A percentile compares a stretch with the other conserved stretches of the same genome.
Evolutionary conservation across 2,329 filamentous ascomycete genomes (phyloP).

Genomic region (Diaporthe citrichinensis): DNA sequence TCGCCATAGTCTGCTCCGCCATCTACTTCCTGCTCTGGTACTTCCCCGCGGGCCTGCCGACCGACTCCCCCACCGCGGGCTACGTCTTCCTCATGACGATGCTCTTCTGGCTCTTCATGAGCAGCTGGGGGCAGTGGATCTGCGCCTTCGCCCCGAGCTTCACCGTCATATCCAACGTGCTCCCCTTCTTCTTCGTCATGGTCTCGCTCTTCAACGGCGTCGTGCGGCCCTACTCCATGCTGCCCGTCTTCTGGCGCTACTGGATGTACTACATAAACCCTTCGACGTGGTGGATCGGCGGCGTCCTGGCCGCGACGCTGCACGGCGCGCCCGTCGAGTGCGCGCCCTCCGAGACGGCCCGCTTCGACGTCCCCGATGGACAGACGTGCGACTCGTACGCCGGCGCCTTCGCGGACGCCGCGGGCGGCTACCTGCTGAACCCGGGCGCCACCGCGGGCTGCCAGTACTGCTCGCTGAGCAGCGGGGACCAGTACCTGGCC

Average conservation of each 20-base stretch:
- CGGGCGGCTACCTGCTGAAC: constrained; percentile 74
- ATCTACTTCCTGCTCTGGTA: constrained; percentile 80
- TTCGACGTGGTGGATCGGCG: constrained; percentile 79
- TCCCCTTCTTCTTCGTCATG: constrained; percentile 85
- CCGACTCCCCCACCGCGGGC: constrained; percentile 54
- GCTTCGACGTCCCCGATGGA: constrained; percentile 70
- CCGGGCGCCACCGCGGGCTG: constrained; percentile 72
- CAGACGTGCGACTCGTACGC: constrained; percentile 74
- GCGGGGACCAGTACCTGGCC: constrained; percentile 41
- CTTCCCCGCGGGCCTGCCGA: constrained; percentile 79
- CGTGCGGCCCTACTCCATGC: constrained; percentile 74
- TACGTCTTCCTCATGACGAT: constrained; percentile 70
- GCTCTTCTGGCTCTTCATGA: constrained; percentile 83
- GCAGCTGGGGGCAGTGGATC: constrained; percentile 87
- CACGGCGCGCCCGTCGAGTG: constrained; percentile 16
- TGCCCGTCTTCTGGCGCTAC: constrained; percentile 80
- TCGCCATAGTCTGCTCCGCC: constrained; percentile 74
- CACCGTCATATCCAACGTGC: constrained; percentile 81
- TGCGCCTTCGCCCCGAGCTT: constrained; percentile 85
- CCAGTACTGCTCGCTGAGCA: constrained; percentile 72
- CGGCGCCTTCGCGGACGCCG: constrained; percentile 62
- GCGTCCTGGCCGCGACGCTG: constrained; percentile 76
- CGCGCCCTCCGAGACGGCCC: constrained; percentile 35
- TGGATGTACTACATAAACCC: constrained; percentile 81
- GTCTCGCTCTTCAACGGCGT: constrained; percentile 80